Percentiles rank a stretch among this genome's conserved stretches.
phyloP scores from a whole-genome alignment of 371 early-diverging fungal genomes.

The Basidiobolus meristosporus region DNA sequence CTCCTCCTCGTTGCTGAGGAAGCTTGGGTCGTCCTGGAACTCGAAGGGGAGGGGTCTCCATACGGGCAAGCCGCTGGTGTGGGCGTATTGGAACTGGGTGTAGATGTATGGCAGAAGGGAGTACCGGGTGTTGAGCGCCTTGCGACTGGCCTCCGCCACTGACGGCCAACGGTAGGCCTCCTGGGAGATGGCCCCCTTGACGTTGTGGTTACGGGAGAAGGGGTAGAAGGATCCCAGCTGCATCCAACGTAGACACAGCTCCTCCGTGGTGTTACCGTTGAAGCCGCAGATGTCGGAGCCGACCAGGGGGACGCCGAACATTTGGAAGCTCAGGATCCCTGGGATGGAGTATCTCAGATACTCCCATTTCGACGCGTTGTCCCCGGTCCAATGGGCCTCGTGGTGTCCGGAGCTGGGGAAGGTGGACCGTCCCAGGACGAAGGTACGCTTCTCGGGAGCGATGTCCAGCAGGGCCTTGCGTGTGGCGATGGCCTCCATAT shows the following conservation, averaged over 20 bases:
- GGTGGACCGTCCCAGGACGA: conserved; percentile 47
- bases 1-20: conserved; percentile 20
- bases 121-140: conserved; percentile 30
- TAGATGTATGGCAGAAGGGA: conserved; percentile 38
- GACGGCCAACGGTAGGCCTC: conserved; percentile 30
- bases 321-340: conserved; percentile 31
- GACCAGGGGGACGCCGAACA: conserved; percentile 40
- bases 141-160: conserved; percentile 19
- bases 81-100: conserved; percentile 25
- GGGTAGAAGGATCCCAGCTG: conserved; percentile 60
- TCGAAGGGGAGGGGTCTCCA: conserved; percentile 31
- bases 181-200: conserved; percentile 16
- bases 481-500: conserved; percentile 26
- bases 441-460: conserved; percentile 28
- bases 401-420: conserved; percentile 42
- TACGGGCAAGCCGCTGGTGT: conserved; percentile 19
- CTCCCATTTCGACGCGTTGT: conserved; percentile 32
- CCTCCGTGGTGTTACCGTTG: conserved; percentile 22
- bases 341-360: conserved; percentile 25
- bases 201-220: conserved; percentile 44
- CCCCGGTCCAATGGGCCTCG: conserved; percentile 49
- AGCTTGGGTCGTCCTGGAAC: conserved; percentile 16
- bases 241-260: conserved; percentile 44
- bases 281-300: conserved; percentile 55
- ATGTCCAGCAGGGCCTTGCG: conserved; percentile 13